Conservation (phyloP, 2,329 filamentous ascomycete species). For the Sporothrix globosa region DNA sequence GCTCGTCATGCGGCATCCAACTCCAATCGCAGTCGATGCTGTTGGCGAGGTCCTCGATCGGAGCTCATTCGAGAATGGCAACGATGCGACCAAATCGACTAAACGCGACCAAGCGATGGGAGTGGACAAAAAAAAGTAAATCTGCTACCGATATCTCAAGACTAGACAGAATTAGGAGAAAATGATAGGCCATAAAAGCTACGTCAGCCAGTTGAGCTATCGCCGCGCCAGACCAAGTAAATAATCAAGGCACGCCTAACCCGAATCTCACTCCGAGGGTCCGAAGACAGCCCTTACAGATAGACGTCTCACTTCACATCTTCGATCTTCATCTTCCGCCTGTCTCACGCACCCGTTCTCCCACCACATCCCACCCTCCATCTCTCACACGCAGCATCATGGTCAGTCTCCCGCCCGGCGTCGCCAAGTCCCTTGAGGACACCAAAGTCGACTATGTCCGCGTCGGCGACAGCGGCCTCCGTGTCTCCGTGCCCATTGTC, state of each 20-base stretch:
- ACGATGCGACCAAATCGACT: not conserved
- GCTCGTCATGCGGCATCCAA: not conserved
- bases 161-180: not conserved
- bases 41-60: too few relatives aligned
- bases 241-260: too few relatives aligned
- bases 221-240: not conserved
- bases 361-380: not conserved
- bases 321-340: not conserved
- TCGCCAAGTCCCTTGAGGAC: constrained; percentile 43
- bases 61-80: not conserved
- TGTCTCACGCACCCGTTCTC: not conserved
- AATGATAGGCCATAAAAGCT: constrained; percentile 12
- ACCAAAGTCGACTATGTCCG: constrained; percentile 55
- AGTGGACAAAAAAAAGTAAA: not conserved
- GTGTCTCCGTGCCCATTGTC: constrained; percentile 65
- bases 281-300: not conserved
- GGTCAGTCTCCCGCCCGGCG: constrained; percentile 12
- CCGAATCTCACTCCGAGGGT: not conserved
- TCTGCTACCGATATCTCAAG: not conserved
- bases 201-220: not conserved
- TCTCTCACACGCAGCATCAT: not conserved
- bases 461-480: constrained; percentile 64
- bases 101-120: not conserved
- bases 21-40: not conserved
- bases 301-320: not conserved